Conservation (phyloP, 1,284 basidiomycete genomes). For the Puccinia horiana region DNA sequence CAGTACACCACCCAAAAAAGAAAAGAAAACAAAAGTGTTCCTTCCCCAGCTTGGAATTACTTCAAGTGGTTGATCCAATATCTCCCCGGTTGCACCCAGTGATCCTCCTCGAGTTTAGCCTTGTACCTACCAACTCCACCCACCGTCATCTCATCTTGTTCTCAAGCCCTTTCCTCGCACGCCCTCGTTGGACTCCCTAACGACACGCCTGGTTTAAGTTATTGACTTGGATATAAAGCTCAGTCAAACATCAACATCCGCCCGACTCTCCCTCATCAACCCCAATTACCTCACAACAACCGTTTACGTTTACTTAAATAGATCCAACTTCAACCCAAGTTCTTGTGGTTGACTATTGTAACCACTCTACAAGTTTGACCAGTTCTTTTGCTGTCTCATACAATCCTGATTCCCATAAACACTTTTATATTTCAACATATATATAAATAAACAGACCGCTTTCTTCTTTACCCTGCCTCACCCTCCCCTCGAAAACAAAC, state of each 20-base stretch:
- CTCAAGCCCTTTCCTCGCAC: neutral
- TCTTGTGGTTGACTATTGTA: neutral
- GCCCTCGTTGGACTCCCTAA: neutral
- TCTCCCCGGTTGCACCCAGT: neutral
- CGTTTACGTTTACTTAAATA: neutral
- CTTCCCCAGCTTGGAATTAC: neutral
- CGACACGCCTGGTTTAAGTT: neutral
- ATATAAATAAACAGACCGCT: too few species aligned
- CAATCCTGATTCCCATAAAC: too few species aligned
- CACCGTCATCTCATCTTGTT: neutral
- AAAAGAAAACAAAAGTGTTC: too few species aligned
- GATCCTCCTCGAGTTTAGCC: neutral
- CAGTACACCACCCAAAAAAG: too few species aligned
- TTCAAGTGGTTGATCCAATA: neutral
- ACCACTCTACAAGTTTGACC: neutral
- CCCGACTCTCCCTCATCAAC: neutral
- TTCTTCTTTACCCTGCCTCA: neutral
- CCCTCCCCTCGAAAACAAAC: neutral
- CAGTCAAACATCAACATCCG: neutral
- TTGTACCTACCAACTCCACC: too few species aligned
- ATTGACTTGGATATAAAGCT: neutral
- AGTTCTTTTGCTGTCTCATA: neutral
- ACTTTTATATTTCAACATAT: too few species aligned
- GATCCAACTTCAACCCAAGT: neutral
- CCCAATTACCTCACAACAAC: neutral